These are phyloP conservation scores for Porphyrellus sp. DNA, from an alignment of 1,284 basidiomycete species.

Conservation along the genomic window DNA sequence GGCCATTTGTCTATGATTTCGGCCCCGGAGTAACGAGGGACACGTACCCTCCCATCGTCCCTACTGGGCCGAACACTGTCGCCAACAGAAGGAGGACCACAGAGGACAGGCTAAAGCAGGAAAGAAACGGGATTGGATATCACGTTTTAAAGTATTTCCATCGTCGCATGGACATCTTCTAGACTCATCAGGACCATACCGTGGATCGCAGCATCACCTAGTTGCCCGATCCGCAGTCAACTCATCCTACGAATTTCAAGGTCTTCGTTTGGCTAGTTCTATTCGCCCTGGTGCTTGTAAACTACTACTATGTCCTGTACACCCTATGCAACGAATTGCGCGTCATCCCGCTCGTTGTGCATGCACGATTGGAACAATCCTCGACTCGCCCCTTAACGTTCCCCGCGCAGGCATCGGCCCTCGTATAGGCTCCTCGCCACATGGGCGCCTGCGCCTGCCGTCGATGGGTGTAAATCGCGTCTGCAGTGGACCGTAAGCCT, in stretches of 20 bases:
- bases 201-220: background rate
- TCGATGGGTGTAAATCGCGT: conserved; percentile 12
- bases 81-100: conserved; percentile 21
- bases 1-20: conserved; percentile 76
- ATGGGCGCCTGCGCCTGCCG: conserved; percentile 3
- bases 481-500: conserved; percentile 9
- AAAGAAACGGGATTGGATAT: conserved; percentile 42
- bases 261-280: too few species aligned
- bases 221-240: too few species aligned
- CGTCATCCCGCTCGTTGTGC: conserved; percentile 4
- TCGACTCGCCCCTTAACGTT: conserved; percentile 22
- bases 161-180: conserved; percentile 16
- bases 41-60: conserved; percentile 54
- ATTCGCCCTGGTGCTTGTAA: background rate
- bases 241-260: too few species aligned
- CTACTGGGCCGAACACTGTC: conserved; percentile 5
- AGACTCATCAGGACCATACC: background rate
- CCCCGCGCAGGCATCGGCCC: conserved; percentile 28
- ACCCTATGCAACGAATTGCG: too few species aligned
- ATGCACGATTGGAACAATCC: conserved; percentile 29
- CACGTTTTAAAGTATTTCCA: conserved; percentile 53
- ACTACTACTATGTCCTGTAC: background rate
- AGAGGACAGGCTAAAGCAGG: conserved; percentile 45
- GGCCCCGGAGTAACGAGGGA: conserved; percentile 54
- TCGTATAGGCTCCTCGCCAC: conserved; percentile 5